Percentiles rank a stretch among this genome's conserved stretches.
Conservation (phyloP, 306 rosid species). For the Cicer bijugum region DNA sequence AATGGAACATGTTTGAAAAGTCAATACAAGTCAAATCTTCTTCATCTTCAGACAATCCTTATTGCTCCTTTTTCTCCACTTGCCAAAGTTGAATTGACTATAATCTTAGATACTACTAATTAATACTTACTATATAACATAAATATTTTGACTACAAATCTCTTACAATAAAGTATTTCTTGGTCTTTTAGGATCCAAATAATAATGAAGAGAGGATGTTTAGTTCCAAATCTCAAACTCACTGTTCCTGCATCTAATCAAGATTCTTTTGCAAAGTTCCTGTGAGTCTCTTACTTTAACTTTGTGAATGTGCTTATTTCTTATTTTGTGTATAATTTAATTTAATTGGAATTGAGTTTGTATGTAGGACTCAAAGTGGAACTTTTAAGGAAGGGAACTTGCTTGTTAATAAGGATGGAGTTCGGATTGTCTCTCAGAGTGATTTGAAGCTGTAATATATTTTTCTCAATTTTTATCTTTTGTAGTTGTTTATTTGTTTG, state of each 20-base stretch:
- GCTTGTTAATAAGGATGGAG: constrained; percentile 87
- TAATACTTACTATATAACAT: too few relatives aligned
- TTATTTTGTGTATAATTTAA: constrained; percentile 9
- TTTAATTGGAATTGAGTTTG: constrained; percentile 49
- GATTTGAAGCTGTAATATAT: constrained; percentile 73
- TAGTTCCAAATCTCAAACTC: constrained; percentile 66
- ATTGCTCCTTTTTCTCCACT: too few relatives aligned
- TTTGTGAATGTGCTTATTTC: constrained; percentile 23
- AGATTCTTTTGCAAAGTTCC: constrained; percentile 64
- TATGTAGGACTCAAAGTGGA: constrained; percentile 77
- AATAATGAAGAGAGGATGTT: constrained; percentile 68
- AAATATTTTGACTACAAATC: constrained; percentile 11
- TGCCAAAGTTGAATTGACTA: too few relatives aligned
- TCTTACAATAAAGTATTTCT: constrained; percentile 3
- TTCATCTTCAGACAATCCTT: too few relatives aligned
- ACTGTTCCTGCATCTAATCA: constrained; percentile 71
- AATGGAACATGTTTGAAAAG: too few relatives aligned
- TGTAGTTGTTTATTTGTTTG: constrained; percentile 16
- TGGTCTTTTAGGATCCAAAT: constrained; percentile 23
- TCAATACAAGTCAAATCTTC: too few relatives aligned
- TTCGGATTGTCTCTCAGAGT: constrained; percentile 70
- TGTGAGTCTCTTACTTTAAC: constrained; percentile 57
- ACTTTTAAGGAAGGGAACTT: constrained; percentile 81
- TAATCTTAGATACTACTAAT: too few relatives aligned
- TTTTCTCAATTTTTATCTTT: constrained; percentile 15